Percentiles rank a stretch among this genome's conserved stretches.
Conservation (phyloP, 225 moss, liverwort and hornwort genomes). For the Pseudoscleropodium purum region DNA sequence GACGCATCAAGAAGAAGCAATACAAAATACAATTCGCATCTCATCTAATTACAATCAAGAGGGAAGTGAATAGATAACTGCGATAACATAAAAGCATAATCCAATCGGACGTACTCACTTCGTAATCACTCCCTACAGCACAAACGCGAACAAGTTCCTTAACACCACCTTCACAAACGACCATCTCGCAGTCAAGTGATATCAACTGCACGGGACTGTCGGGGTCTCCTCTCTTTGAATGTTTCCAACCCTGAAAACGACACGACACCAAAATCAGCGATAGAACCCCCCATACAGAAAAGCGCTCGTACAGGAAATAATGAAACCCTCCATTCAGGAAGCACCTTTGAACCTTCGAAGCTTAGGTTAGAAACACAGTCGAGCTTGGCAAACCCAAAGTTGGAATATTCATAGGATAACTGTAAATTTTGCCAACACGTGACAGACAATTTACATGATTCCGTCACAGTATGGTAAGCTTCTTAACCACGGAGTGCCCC, state of each 20-base stretch:
- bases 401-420: not conserved
- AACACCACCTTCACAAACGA: conserved; percentile 41
- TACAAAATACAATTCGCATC: not conserved
- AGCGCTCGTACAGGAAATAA: not conserved
- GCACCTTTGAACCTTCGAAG: not conserved
- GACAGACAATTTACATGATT: not conserved
- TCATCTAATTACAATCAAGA: not conserved
- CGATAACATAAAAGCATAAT: not conserved
- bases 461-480: not conserved
- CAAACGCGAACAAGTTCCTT: conserved; percentile 53
- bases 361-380: not conserved
- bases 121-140: conserved; percentile 49
- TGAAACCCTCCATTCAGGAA: not conserved
- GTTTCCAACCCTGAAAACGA: conserved; percentile 49
- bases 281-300: not conserved
- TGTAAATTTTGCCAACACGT: not conserved
- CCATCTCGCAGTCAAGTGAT: conserved; percentile 76
- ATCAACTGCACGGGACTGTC: conserved; percentile 31
- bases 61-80: not conserved
- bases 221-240: conserved; percentile 23
- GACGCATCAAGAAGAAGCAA: not conserved
- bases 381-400: not conserved
- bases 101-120: conserved; percentile 7
- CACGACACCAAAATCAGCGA: not conserved
- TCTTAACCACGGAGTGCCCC: not conserved